A percentile compares a stretch with the other conserved stretches of the same genome.
These are phyloP conservation scores for Termitomyces sp. DNA, from an alignment of 768 basidiomycete genomes.

Conservation along the genomic window DNA sequence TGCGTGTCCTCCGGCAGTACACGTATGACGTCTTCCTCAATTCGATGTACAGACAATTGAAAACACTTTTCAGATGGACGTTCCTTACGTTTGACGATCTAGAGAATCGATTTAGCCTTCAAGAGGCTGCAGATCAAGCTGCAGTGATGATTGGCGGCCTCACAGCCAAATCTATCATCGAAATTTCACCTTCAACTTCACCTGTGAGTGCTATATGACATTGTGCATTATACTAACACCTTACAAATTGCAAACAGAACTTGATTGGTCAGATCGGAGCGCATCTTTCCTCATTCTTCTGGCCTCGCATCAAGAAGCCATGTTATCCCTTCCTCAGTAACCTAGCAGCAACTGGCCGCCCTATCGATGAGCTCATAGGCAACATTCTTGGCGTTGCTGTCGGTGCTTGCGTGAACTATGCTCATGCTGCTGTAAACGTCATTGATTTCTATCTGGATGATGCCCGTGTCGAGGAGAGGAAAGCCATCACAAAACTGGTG, in stretches of 20 bases:
- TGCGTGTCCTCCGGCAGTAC: slow-evolving; percentile 1
- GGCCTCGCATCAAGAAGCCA: slow-evolving; percentile 24
- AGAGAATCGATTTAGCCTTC: slow-evolving; percentile 30
- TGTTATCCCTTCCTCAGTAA: slow-evolving; percentile 36
- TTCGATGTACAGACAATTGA: not conserved
- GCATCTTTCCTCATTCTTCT: slow-evolving; percentile 1
- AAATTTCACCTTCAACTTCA: slow-evolving; percentile 21
- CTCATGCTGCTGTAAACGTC: slow-evolving; percentile 44
- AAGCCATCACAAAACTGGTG: slow-evolving; percentile 35
- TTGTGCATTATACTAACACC: not conserved
- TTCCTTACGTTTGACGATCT: slow-evolving; percentile 27
- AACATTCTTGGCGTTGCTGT: slow-evolving; percentile 45
- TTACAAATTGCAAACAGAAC: slow-evolving; percentile 1
- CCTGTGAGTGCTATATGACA: slow-evolving; percentile 20
- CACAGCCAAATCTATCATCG: slow-evolving; percentile 27
- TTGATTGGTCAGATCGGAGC: slow-evolving; percentile 7
- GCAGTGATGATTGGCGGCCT: slow-evolving; percentile 26
- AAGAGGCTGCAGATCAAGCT: slow-evolving; percentile 25
- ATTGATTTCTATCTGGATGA: slow-evolving; percentile 54
- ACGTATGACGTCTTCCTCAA: not conserved
- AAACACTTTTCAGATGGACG: slow-evolving; percentile 10
- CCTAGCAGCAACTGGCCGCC: slow-evolving; percentile 32
- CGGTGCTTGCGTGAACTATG: slow-evolving; percentile 42
- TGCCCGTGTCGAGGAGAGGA: slow-evolving; percentile 34
- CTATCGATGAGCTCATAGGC: slow-evolving; percentile 38